Percentiles rank a stretch among this genome's conserved stretches.
Evolutionary conservation across 768 basidiomycete genomes (phyloP).

Genomic region (Pulveroboletus sp.): DNA sequence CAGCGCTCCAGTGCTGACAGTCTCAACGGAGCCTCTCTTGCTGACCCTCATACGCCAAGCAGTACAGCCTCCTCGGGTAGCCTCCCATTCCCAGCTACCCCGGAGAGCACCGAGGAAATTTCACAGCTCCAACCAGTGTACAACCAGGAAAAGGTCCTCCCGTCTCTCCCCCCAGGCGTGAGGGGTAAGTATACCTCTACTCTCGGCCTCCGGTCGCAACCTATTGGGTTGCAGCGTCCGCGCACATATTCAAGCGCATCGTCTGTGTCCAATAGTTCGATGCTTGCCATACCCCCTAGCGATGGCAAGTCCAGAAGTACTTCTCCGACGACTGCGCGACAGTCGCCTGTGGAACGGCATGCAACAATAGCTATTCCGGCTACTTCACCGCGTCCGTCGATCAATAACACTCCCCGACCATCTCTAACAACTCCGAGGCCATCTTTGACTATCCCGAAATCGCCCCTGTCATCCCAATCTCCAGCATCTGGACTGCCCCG

Average conservation of each 20-base stretch:
- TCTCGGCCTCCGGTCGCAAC: constrained; percentile 11
- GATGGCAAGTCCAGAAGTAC: constrained; percentile 7
- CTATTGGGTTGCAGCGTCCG: constrained; percentile 17
- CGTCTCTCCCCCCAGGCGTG: constrained; percentile 22
- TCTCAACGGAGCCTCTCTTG: constrained; percentile 12
- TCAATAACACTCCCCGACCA: constrained; percentile 17
- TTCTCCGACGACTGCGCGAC: constrained; percentile 13
- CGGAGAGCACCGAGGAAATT: constrained; percentile 21
- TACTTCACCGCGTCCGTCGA: constrained; percentile 15
- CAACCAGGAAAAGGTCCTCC: constrained; percentile 30
- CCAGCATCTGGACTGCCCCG: constrained; percentile 16
- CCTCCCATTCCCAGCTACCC: constrained; percentile 27
- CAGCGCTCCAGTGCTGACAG: constrained; percentile 25
- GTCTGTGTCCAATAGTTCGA: constrained; percentile 21
- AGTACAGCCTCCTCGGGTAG: constrained; percentile 30
- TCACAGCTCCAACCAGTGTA: constrained; percentile 3
- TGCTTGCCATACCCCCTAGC: constrained; percentile 1
- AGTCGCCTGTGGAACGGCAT: constrained; percentile 7
- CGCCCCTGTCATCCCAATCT: constrained; percentile 15
- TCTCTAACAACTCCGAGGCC: constrained; percentile 22
- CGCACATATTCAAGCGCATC: constrained; percentile 34
- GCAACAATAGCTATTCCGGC: constrained; percentile 8
- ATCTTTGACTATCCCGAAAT: constrained; percentile 25
- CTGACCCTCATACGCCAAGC: constrained; percentile 27
- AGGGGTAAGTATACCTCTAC: constrained; percentile 21